A percentile compares a stretch with the other conserved stretches of the same genome.
phyloP scores from a whole-genome alignment of 768 basidiomycete genomes.

The Leucosporidium yakuticum region DNA sequence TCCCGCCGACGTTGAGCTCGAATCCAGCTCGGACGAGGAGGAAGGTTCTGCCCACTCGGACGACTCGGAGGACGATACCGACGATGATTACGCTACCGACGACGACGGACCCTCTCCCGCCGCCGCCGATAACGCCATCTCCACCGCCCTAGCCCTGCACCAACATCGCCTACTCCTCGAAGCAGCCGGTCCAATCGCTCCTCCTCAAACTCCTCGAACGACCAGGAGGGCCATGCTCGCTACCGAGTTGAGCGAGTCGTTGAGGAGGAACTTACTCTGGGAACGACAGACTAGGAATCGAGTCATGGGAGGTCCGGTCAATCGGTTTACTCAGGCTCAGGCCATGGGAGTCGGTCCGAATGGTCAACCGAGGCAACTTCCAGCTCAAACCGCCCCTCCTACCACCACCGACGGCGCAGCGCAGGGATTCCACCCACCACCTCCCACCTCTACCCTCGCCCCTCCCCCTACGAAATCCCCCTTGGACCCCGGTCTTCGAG shows the following conservation, averaged over 20 bases:
- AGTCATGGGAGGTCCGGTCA: conserved; percentile 29
- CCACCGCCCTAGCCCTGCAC: conserved; percentile 17
- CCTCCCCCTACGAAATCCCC: background rate
- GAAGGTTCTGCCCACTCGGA: background rate
- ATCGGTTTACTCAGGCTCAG: no score
- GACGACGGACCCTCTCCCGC: background rate
- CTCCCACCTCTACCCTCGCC: background rate
- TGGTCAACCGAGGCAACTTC: background rate
- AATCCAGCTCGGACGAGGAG: conserved; percentile 34
- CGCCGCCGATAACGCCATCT: conserved; percentile 12
- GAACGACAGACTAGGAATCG: conserved; percentile 46
- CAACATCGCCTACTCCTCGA: conserved; percentile 26
- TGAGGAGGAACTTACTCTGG: conserved; percentile 75
- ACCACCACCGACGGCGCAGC: conserved; percentile 6
- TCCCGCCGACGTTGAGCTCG: conserved; percentile 37
- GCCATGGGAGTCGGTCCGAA: no score
- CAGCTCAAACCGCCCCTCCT: conserved; percentile 15
- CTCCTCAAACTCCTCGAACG: conserved; percentile 71
- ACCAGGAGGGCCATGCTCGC: conserved; percentile 76
- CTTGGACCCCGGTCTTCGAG: conserved; percentile 6
- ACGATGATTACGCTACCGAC: conserved; percentile 8
- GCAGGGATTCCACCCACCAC: background rate
- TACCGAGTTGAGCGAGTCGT: conserved; percentile 75
- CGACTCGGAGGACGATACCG: conserved; percentile 19
- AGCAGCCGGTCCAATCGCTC: conserved; percentile 55